Percentiles rank a stretch among this genome's conserved stretches.
Evolutionary conservation across 805 yeast species (phyloP).

Genomic region (Candida sphagnicola): DNA sequence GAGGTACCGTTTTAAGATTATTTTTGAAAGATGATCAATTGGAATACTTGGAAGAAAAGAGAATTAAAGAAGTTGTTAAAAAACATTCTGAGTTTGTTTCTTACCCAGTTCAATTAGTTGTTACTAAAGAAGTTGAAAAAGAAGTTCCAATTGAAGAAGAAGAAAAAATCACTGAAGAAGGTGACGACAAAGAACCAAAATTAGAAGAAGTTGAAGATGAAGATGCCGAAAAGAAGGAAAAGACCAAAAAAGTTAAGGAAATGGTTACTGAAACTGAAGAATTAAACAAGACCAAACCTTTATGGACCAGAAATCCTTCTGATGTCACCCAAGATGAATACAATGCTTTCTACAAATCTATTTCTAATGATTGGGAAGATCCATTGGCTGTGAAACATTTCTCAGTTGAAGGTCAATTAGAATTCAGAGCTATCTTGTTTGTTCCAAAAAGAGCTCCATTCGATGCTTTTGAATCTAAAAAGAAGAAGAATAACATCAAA

Average conservation of each 20-base stretch:
- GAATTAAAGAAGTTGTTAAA: constrained; percentile 98
- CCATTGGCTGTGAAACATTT: constrained; percentile 99
- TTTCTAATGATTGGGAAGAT: constrained; percentile 99
- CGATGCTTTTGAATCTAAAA: constrained; percentile 95
- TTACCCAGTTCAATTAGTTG: constrained; percentile 97
- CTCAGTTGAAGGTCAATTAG: constrained; percentile 99
- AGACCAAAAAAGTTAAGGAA: constrained; percentile 90
- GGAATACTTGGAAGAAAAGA: constrained; percentile 98
- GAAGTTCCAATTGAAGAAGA: constrained; percentile 86
- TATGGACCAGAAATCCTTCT: constrained; percentile 99
- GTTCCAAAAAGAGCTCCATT: constrained; percentile 99
- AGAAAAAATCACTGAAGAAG: constrained; percentile 34
- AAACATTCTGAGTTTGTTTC: constrained; percentile 99
- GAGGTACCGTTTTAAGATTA: constrained; percentile 95
- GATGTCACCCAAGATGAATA: constrained; percentile 98
- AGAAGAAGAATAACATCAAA: constrained; percentile 99
- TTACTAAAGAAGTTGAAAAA: constrained; percentile 98
- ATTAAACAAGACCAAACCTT: constrained; percentile 97
- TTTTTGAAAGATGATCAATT: constrained; percentile 98
- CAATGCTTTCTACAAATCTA: constrained; percentile 98
- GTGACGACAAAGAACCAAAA: constrained; percentile 65
- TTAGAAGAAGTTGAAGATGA: constrained; percentile 76
- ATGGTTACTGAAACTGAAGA: constrained; percentile 94
- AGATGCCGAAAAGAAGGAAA: constrained; percentile 63
- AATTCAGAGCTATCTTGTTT: constrained; percentile 95